Conservation (phyloP, 768 basidiomycete species). For the Leccinum imitatum region DNA sequence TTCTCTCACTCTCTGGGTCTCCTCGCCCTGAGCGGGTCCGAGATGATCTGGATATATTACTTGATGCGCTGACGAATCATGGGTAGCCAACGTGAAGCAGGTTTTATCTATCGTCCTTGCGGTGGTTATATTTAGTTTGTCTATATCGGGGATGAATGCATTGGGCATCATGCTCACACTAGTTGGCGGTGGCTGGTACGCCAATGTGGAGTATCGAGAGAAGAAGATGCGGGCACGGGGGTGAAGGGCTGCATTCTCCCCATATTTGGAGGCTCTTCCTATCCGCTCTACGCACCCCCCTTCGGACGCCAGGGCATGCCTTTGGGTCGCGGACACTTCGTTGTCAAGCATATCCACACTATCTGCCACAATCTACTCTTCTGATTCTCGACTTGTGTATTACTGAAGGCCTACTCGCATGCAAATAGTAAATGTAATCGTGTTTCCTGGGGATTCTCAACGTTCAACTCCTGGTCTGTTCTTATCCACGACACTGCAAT, state of each 20-base stretch:
- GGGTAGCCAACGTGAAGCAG: constrained; percentile 85
- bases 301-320: background rate
- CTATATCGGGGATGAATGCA: constrained; percentile 76
- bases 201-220: constrained; percentile 61
- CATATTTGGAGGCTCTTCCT: background rate
- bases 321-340: background rate
- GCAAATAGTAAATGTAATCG: background rate
- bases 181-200: constrained; percentile 82
- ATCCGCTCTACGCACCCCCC: background rate
- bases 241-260: constrained; percentile 23
- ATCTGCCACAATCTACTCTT: constrained; percentile 8
- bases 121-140: constrained; percentile 79
- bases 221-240: constrained; percentile 29
- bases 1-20: constrained; percentile 9
- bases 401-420: background rate
- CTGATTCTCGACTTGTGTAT: background rate
- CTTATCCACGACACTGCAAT: too few relatives aligned
- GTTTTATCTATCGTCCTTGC: constrained; percentile 86
- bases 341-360: background rate
- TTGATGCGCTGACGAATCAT: constrained; percentile 8
- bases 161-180: constrained; percentile 85
- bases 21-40: constrained; percentile 7
- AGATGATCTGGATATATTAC: background rate
- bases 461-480: background rate
- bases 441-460: background rate